These are phyloP conservation scores for Craterostigma plantagineum DNA, from an alignment of 257 asterid genomes.

Conservation along the genomic window DNA sequence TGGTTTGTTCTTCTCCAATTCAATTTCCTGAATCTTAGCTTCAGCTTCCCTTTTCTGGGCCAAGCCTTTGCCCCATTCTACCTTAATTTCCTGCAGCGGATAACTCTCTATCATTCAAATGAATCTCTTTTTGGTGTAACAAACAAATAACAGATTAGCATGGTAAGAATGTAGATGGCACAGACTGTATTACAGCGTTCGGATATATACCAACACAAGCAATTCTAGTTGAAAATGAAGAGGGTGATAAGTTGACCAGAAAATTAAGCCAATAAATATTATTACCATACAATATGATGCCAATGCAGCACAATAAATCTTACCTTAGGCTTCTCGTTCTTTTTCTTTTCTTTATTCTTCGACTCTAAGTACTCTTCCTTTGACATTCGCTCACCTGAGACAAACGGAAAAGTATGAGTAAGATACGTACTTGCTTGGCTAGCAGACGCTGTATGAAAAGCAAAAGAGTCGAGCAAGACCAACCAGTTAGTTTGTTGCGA, in stretches of 20 bases:
- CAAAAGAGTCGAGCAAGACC: conserved; percentile 2
- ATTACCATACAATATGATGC: too few relatives aligned
- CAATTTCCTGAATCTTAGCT: conserved; percentile 49
- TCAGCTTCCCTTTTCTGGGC: conserved; percentile 90
- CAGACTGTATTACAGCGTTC: too few relatives aligned
- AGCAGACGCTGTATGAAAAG: conserved; percentile 3
- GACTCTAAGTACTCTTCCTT: conserved; percentile 53
- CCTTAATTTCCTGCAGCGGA: conserved; percentile 52
- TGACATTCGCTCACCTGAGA: conserved; percentile 66
- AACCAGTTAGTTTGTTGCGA: conserved; percentile 78
- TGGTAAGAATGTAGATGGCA: too few relatives aligned
- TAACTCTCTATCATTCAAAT: conserved; percentile 2
- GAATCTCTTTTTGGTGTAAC: background rate
- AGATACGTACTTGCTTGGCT: conserved; percentile 1
- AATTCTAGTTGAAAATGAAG: too few relatives aligned
- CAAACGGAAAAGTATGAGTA: conserved; percentile 10
- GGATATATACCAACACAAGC: too few relatives aligned
- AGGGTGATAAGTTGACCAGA: background rate
- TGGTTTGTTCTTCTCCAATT: conserved; percentile 80
- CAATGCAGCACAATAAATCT: background rate
- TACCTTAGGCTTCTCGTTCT: conserved; percentile 89
- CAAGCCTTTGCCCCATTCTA: conserved; percentile 94
- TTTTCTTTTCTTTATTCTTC: conserved; percentile 33
- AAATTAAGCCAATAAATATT: too few relatives aligned
- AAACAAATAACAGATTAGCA: background rate